Evolutionary conservation across 208 protist species (phyloP).

Genomic region (Trypanosoma vivax): DNA sequence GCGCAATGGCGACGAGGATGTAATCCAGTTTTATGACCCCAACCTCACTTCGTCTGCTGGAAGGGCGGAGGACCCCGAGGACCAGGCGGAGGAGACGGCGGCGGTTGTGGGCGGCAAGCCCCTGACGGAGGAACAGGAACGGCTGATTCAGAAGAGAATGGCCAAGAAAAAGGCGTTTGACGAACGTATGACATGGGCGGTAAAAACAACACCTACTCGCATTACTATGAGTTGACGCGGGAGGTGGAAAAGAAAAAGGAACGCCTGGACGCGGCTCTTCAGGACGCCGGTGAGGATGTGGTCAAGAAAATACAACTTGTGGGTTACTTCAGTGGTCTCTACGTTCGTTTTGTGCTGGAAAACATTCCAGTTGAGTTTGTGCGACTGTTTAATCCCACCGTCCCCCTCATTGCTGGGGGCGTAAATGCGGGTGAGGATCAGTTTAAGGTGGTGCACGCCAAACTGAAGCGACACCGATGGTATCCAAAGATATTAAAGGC

Average conservation of each 20-base stretch:
- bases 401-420: conserved; percentile 92
- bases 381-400: conserved; percentile 79
- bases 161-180: conserved; percentile 89
- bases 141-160: conserved; percentile 79
- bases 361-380: conserved; percentile 95
- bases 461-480: conserved; percentile 98
- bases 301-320: conserved; percentile 84
- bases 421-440: conserved; percentile 93
- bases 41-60: conserved; percentile 6
- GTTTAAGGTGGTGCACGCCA: conserved; percentile 90
- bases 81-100: conserved; percentile 32
- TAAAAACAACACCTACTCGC: conserved; percentile 69
- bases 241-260: conserved; percentile 83
- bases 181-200: conserved; percentile 70
- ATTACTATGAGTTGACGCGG: conserved; percentile 73
- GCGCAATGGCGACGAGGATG: background rate
- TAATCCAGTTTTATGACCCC: background rate
- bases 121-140: conserved; percentile 77
- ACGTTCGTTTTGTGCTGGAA: conserved; percentile 94
- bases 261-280: conserved; percentile 67
- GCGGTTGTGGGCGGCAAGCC: conserved; percentile 33
- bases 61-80: conserved; percentile 15
- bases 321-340: conserved; percentile 92
- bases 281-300: conserved; percentile 76
- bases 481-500: conserved; percentile 98